Base-by-base conservation (phyloP, 176 grass and related monocot genomes). In the Stipa capillata region DNA sequence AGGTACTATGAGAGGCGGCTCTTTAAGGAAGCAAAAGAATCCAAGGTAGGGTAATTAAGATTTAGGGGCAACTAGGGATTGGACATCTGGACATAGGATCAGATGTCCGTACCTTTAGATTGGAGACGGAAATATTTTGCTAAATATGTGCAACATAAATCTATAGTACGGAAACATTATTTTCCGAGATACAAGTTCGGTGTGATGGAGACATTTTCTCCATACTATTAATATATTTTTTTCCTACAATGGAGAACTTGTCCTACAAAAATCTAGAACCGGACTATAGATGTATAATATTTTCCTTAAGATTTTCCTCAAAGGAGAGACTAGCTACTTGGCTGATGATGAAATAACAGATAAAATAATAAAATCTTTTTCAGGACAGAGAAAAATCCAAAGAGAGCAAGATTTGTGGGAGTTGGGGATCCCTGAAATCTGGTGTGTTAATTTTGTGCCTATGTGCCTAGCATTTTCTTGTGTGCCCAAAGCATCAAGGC, bases 21-120 rank as follows among this genome's bases (percentile, higher is more conserved):
- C 85, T 84, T 81, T 84, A 81, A 84, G 92, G 80, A 76, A 73
- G 69, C 80, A 74, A 74, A 62, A 85, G n/a, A 81, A 79, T 74
- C 76, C 65, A 86, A 79, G 76, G 84, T 55, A 77, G 56, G 75
- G 12, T 56, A 67, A 82, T 43, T 67, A 75, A 55, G 42, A 78
- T 84, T 83, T 87, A n/a, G n/a, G n/a, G n/a, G n/a, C n/a, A n/a
- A n/a, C n/a, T n/a, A n/a, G n/a, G n/a, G n/a, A n/a, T n/a, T n/a
- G n/a, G n/a, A n/a, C n/a, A n/a, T n/a, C n/a, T n/a, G n/a, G n/a
- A n/a, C n/a, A n/a, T n/a, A n/a, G n/a, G n/a, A n/a, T n/a, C n/a
- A n/a, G n/a, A n/a, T n/a, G n/a, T n/a, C n/a, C n/a, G n/a, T n/a
- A n/a, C n/a, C n/a, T n/a, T n/a, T n/a, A n/a, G n/a, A n/a, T n/a